phyloP scores from a whole-genome alignment of 306 rosid species.

The Pyrus betulifolia region DNA sequence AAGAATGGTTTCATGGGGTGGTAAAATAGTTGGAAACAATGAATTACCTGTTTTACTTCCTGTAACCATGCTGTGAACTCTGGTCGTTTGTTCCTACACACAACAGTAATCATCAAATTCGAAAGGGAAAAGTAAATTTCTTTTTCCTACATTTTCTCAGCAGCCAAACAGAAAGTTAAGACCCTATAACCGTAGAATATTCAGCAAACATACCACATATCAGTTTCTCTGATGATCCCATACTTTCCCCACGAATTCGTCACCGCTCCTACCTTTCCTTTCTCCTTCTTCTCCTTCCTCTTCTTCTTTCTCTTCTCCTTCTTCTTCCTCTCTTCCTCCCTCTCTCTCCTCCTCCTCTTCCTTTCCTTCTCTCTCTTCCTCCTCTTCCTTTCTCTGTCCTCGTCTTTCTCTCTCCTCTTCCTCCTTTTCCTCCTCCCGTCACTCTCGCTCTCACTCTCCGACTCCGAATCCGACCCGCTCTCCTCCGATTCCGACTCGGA shows the following conservation, averaged over 20 bases:
- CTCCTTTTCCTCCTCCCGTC: slow-evolving; percentile 39
- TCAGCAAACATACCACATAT: slow-evolving; percentile 63
- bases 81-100: slow-evolving; percentile 83
- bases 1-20: neutral
- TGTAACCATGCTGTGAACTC: slow-evolving; percentile 97
- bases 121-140: neutral
- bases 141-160: slow-evolving; percentile 7
- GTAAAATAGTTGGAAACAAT: slow-evolving; percentile 13
- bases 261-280: slow-evolving; percentile 79
- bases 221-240: slow-evolving; percentile 88
- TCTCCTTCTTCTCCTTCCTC: slow-evolving; percentile 60
- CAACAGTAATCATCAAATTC: slow-evolving; percentile 15
- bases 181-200: slow-evolving; percentile 1
- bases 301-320: slow-evolving; percentile 37
- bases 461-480: slow-evolving; percentile 32
- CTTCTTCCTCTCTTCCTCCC: slow-evolving; percentile 25
- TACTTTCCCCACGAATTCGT: slow-evolving; percentile 86
- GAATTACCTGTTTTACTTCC: slow-evolving; percentile 78
- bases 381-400: slow-evolving; percentile 13
- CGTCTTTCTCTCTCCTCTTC: slow-evolving; percentile 14
- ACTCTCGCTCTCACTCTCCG: slow-evolving; percentile 41
- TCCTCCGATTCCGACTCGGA: slow-evolving; percentile 31
- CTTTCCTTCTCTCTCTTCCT: slow-evolving; percentile 25
- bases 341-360: slow-evolving; percentile 27
- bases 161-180: slow-evolving; percentile 8